Percentiles rank a stretch among this genome's conserved stretches.
These are phyloP conservation scores for Haematococcus sp. DNA, from an alignment of 139 green algal species.

Conservation along the genomic window DNA sequence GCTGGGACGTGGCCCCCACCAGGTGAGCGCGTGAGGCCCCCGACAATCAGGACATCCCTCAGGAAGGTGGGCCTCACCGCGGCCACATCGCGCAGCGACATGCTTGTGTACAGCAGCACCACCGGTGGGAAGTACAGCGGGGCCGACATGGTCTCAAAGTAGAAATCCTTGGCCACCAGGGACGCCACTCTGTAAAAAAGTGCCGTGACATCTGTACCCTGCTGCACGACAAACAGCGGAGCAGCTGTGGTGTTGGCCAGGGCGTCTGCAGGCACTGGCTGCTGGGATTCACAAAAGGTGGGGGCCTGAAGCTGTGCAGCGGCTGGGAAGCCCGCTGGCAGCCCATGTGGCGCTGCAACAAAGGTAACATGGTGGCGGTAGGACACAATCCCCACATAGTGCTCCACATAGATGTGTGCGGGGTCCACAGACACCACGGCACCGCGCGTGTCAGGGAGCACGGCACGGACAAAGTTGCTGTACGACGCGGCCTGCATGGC, in stretches of 20 bases:
- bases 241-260: background rate
- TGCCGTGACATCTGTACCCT: background rate
- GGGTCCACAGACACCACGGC: background rate
- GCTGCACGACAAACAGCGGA: constrained; percentile 6
- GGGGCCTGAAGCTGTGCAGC: background rate
- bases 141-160: constrained; percentile 9
- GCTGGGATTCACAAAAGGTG: background rate
- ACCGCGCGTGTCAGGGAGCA: background rate
- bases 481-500: background rate
- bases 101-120: constrained; percentile 1
- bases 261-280: background rate
- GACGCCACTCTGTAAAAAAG: background rate
- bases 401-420: constrained; percentile 3
- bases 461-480: background rate
- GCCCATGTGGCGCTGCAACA: background rate
- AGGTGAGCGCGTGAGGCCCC: background rate
- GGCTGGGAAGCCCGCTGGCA: background rate
- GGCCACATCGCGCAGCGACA: background rate
- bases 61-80: constrained; percentile 1
- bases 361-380: constrained; percentile 6
- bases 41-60: constrained; percentile 1
- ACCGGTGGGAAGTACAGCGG: constrained; percentile 1
- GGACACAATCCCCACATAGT: background rate
- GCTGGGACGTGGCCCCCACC: no score
- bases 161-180: background rate